Conservation (phyloP, 1,284 basidiomycete species). For the Trametes hirsuta region DNA sequence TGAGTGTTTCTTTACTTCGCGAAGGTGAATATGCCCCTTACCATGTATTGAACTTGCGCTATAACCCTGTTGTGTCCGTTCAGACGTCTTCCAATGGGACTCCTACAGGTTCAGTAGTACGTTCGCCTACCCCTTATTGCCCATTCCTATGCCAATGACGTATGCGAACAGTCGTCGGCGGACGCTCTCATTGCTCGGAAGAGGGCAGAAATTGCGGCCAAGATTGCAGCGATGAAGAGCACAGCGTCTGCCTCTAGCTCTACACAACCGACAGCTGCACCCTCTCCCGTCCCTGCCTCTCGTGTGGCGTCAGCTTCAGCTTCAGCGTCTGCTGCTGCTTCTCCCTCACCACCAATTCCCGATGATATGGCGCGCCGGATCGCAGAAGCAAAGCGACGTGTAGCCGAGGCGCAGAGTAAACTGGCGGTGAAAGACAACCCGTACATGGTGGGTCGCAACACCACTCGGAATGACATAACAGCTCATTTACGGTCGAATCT, state of each 20-base stretch:
- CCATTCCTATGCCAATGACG: neutral
- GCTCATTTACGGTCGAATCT: neutral
- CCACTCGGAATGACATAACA: neutral
- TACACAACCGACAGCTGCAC: constrained; percentile 28
- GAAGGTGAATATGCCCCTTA: constrained; percentile 73
- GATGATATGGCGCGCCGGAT: constrained; percentile 73
- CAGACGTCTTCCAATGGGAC: constrained; percentile 60
- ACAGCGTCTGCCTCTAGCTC: constrained; percentile 37
- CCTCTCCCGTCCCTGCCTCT: constrained; percentile 38
- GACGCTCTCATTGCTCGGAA: constrained; percentile 77
- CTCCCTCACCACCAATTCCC: constrained; percentile 47
- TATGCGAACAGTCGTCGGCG: constrained; percentile 43
- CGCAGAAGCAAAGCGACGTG: constrained; percentile 78
- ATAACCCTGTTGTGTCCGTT: constrained; percentile 62
- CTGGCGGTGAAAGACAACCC: constrained; percentile 78
- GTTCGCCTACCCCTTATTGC: constrained; percentile 21
- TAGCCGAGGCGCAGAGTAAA: constrained; percentile 78
- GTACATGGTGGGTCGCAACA: constrained; percentile 65
- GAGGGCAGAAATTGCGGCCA: constrained; percentile 83
- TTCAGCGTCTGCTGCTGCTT: constrained; percentile 35
- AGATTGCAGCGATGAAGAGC: constrained; percentile 78
- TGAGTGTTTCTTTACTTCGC: constrained; percentile 56
- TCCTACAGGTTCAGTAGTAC: constrained; percentile 44
- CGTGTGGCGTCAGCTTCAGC: constrained; percentile 32
- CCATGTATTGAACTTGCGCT: constrained; percentile 52